Percentiles rank a stretch among this genome's conserved stretches.
phyloP scores from a whole-genome alignment of 345 rosid genomes.

The Lepidium africanum region DNA sequence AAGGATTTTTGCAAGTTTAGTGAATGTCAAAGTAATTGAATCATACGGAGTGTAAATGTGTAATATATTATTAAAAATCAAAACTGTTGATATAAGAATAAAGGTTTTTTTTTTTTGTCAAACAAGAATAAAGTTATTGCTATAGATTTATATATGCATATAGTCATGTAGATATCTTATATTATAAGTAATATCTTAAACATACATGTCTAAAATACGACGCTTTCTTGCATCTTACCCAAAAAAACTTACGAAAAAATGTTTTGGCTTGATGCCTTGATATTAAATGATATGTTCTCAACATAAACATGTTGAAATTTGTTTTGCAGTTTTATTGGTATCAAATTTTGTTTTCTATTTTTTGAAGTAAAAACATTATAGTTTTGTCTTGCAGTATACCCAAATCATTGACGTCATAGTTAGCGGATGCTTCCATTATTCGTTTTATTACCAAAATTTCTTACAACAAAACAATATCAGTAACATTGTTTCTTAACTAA shows the following conservation, averaged over 20 bases:
- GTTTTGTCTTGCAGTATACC: background rate
- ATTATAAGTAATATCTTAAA: too few species aligned
- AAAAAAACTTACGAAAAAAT: too few species aligned
- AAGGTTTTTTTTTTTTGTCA: too few species aligned
- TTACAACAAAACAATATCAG: slow-evolving; percentile 3
- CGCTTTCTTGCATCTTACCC: too few species aligned
- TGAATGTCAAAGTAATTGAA: background rate
- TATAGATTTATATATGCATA: too few species aligned
- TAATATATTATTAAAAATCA: background rate
- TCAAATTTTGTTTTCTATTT: background rate
- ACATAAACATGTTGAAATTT: background rate
- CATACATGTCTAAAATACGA: too few species aligned
- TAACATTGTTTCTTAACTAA: slow-evolving; percentile 4
- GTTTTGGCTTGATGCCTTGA: background rate
- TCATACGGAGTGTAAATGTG: too few species aligned
- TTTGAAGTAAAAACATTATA: background rate
- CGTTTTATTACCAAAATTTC: slow-evolving; percentile 16
- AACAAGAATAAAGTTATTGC: too few species aligned
- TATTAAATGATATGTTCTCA: background rate
- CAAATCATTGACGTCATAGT: background rate
- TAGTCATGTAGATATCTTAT: too few species aligned
- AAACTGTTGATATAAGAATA: background rate
- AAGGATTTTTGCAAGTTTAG: background rate
- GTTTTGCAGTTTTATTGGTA: background rate
- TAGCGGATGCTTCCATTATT: background rate